Evolutionary conservation across 1,139 yeast species (phyloP).

Genomic region (Yamadazyma diospyri): DNA sequence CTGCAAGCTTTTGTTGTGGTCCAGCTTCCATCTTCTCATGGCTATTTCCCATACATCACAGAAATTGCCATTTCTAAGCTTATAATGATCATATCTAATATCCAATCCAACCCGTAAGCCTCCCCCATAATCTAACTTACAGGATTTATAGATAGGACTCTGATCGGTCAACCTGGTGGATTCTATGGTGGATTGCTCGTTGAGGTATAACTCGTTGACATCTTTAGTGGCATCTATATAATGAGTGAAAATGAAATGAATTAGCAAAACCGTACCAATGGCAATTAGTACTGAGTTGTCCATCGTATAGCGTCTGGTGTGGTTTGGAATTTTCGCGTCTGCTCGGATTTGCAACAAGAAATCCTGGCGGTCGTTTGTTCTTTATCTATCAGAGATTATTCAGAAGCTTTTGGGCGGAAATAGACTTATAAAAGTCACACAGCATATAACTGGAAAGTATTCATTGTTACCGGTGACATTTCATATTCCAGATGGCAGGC

Average conservation of each 20-base stretch:
- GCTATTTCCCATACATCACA: conserved; percentile 60
- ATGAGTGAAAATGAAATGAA: conserved; percentile 21
- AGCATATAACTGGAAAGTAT: too few species aligned
- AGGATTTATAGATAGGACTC: conserved; percentile 63
- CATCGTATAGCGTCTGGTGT: not conserved
- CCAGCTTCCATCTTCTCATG: conserved; percentile 17
- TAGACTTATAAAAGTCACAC: too few species aligned
- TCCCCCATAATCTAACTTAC: conserved; percentile 57
- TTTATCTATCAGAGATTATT: too few species aligned
- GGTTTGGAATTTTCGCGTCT: not conserved
- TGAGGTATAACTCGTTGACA: conserved; percentile 54
- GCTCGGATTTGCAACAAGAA: not conserved
- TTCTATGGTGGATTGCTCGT: conserved; percentile 55
- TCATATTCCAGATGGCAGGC: too few species aligned
- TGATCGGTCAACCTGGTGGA: conserved; percentile 55
- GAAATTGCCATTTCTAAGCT: conserved; percentile 63
- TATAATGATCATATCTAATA: conserved; percentile 57
- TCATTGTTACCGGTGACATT: too few species aligned
- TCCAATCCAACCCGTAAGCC: conserved; percentile 66
- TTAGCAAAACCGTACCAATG: conserved; percentile 17
- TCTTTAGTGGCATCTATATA: conserved; percentile 38
- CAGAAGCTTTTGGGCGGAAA: too few species aligned
- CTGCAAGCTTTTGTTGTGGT: conserved; percentile 12
- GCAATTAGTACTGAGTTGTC: conserved; percentile 15
- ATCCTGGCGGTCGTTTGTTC: too few species aligned